Evolutionary conservation across 2,329 filamentous ascomycete genomes (phyloP).

Genomic region (Alternaria novae-zelandiae): DNA sequence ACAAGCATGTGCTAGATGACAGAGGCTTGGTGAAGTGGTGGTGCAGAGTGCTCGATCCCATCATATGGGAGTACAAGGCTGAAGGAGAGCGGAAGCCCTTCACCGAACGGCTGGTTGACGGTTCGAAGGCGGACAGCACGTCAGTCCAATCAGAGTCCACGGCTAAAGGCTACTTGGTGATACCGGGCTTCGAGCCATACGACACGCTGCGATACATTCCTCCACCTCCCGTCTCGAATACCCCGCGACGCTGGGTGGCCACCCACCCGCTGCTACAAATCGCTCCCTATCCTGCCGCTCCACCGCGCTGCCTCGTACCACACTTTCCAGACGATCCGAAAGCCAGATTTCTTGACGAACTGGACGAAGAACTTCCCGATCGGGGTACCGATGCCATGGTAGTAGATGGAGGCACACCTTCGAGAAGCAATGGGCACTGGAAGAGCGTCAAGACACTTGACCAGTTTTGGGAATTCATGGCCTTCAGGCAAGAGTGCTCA

Average conservation of each 20-base stretch:
- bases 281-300: conserved; percentile 70
- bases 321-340: conserved; percentile 96
- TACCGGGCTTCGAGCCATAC: conserved; percentile 83
- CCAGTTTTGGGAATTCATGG: conserved; percentile 99
- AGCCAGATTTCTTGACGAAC: conserved; percentile 82
- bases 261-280: conserved; percentile 79
- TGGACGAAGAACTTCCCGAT: conserved; percentile 80
- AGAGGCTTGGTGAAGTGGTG: conserved; percentile 93
- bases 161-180: conserved; percentile 80
- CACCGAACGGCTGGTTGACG: conserved; percentile 33
- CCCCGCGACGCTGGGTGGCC: conserved; percentile 56
- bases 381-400: conserved; percentile 47
- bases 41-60: conserved; percentile 83
- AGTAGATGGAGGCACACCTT: conserved; percentile 49
- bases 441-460: conserved; percentile 81
- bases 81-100: conserved; percentile 49
- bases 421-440: conserved; percentile 73
- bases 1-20: conserved; percentile 92
- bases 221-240: conserved; percentile 48
- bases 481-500: conserved; percentile 93
- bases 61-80: conserved; percentile 62
- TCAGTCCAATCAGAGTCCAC: conserved; percentile 36
- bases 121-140: conserved; percentile 24
- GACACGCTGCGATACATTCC: conserved; percentile 85
- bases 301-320: conserved; percentile 84